Evolutionary conservation across 768 basidiomycete species (phyloP).

Genomic region (Leccinum sublutescens): DNA sequence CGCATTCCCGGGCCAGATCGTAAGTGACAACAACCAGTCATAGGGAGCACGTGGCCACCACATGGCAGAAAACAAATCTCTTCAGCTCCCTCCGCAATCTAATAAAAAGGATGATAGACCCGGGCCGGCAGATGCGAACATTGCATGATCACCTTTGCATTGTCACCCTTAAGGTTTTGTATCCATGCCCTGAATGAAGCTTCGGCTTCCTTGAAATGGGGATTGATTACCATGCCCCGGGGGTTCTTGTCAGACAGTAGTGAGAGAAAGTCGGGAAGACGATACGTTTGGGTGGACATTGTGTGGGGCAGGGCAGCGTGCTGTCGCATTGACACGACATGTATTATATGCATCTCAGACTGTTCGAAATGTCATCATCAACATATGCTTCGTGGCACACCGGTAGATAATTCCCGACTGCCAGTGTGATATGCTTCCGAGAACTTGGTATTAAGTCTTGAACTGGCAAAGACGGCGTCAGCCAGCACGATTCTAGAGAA

Average conservation of each 20-base stretch:
- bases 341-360: neutral
- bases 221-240: neutral
- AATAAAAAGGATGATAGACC: neutral
- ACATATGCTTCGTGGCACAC: too few species aligned
- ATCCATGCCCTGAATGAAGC: neutral
- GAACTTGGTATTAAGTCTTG: too few species aligned
- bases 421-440: too few species aligned
- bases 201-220: neutral
- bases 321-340: neutral
- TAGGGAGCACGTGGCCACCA: neutral
- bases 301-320: neutral
- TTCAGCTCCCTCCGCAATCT: neutral
- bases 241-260: neutral
- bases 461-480: too few species aligned
- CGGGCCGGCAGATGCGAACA: neutral
- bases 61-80: neutral
- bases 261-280: neutral
- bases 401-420: too few species aligned
- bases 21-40: neutral
- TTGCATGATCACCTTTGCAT: neutral
- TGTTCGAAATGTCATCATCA: too few species aligned
- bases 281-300: neutral
- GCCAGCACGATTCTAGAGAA: too few species aligned
- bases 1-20: neutral
- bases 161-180: neutral